A percentile compares a stretch with the other conserved stretches of the same genome.
Evolutionary conservation across 306 rosid genomes (phyloP).

Genomic region (Malus asiatica): DNA sequence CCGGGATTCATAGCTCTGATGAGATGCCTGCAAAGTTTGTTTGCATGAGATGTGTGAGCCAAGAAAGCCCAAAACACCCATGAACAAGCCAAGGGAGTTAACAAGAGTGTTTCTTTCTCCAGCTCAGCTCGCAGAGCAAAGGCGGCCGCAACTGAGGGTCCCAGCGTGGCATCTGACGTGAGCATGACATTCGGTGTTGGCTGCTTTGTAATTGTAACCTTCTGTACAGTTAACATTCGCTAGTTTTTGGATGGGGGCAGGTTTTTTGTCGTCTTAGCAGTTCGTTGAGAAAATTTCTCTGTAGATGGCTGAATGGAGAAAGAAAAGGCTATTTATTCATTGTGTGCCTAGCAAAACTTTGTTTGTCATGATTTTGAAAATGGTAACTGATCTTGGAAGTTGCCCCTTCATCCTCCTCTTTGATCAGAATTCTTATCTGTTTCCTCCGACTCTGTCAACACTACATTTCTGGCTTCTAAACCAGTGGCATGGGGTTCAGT

Average conservation of each 20-base stretch:
- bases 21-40: constrained; percentile 45
- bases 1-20: constrained; percentile 40
- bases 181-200: constrained; percentile 35
- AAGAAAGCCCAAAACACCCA: constrained; percentile 8
- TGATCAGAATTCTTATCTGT: constrained; percentile 1
- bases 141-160: constrained; percentile 15
- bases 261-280: neutral
- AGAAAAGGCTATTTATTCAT: neutral
- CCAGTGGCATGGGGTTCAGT: constrained; percentile 29
- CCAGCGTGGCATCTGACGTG: constrained; percentile 26
- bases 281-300: neutral
- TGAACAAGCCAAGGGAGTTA: neutral
- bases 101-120: neutral
- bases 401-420: neutral
- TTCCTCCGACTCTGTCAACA: neutral
- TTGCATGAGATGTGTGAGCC: constrained; percentile 24
- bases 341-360: too few species aligned
- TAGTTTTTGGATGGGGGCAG: neutral
- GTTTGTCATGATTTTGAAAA: neutral
- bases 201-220: constrained; percentile 24
- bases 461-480: constrained; percentile 10
- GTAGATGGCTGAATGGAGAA: neutral
- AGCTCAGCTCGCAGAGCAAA: constrained; percentile 32
- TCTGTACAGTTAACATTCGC: constrained; percentile 17
- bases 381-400: neutral